Evolutionary conservation across 345 rosid genomes (phyloP).

Genomic region (Sisymbrium irio): DNA sequence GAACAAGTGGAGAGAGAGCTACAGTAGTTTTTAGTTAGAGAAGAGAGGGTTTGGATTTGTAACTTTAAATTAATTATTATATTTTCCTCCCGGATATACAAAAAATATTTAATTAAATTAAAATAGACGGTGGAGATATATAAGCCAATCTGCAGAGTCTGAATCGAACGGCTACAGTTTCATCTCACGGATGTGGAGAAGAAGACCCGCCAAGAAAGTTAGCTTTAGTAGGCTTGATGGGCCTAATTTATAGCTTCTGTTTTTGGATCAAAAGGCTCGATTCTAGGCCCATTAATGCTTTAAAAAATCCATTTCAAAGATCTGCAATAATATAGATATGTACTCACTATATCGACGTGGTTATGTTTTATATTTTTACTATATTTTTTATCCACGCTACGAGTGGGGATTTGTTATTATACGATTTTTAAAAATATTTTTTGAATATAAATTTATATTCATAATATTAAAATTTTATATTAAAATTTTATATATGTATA

Average conservation of each 20-base stretch:
- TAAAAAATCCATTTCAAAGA: neutral
- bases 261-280: neutral
- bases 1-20: conserved; percentile 23
- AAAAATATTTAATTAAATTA: neutral
- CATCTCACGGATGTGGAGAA: conserved; percentile 6
- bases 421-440: too few species aligned
- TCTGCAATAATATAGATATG: conserved; percentile 2
- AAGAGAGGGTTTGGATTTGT: conserved; percentile 25
- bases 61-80: conserved; percentile 7
- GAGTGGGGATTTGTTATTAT: too few species aligned
- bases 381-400: too few species aligned
- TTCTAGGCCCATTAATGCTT: neutral
- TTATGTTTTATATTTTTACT: too few species aligned
- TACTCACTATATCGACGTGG: neutral
- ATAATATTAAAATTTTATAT: too few species aligned
- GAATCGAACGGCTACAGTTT: conserved; percentile 15
- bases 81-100: neutral
- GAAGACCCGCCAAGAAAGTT: conserved; percentile 1
- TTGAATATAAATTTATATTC: too few species aligned
- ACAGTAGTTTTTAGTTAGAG: conserved; percentile 22
- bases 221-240: conserved; percentile 8
- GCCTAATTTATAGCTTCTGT: neutral
- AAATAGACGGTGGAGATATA: conserved; percentile 11
- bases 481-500: too few species aligned
- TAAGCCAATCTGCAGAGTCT: conserved; percentile 4